Evolutionary conservation across 108 stramenopile species (phyloP).

Genomic region (Nitzschia inconspicua): DNA sequence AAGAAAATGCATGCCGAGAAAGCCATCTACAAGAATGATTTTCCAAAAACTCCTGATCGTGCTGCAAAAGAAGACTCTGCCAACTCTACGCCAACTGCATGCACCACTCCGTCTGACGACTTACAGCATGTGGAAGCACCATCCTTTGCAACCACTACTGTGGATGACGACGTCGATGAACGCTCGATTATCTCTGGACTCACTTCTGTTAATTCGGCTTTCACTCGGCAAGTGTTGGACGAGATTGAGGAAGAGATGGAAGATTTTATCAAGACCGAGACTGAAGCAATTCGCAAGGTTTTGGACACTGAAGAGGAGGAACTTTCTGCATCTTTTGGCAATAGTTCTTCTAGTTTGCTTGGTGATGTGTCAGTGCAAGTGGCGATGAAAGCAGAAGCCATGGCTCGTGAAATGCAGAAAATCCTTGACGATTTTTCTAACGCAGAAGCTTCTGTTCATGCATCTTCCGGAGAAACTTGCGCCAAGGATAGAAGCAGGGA

Average conservation of each 20-base stretch:
- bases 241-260: slow-evolving; percentile 23
- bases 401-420: slow-evolving; percentile 50
- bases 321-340: neutral
- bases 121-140: too few species aligned
- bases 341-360: neutral
- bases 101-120: too few species aligned
- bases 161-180: slow-evolving; percentile 34
- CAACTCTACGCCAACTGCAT: too few species aligned
- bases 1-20: too few species aligned
- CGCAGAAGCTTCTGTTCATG: slow-evolving; percentile 10
- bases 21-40: too few species aligned
- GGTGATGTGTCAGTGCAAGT: slow-evolving; percentile 21
- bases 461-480: neutral
- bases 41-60: too few species aligned
- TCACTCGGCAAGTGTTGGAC: slow-evolving; percentile 29
- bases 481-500: neutral
- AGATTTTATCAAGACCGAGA: slow-evolving; percentile 44
- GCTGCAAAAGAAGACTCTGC: too few species aligned
- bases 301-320: slow-evolving; percentile 36
- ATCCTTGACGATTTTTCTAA: slow-evolving; percentile 38
- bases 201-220: slow-evolving; percentile 30
- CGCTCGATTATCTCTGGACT: slow-evolving; percentile 43
- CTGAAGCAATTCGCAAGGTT: slow-evolving; percentile 41
- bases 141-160: slow-evolving; percentile 1
- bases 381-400: slow-evolving; percentile 43